A percentile compares a stretch with the other conserved stretches of the same genome.
Conservation (phyloP, 352 stramenopile species). For the Lagenidium sp. region DNA sequence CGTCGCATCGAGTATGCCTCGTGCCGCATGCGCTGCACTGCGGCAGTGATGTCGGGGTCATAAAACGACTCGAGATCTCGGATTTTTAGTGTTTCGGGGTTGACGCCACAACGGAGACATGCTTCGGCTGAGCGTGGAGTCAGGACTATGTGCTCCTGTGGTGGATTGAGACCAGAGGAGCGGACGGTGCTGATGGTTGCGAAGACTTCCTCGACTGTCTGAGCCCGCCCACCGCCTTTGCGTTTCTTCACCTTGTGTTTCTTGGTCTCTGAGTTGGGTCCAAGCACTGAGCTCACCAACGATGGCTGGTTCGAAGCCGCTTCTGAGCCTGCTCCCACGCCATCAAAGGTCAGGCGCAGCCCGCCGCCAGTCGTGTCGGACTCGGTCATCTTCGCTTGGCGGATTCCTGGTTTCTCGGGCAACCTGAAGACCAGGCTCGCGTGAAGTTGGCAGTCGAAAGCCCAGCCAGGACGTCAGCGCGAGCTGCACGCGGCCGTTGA, state of each 20-base stretch:
- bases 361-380: too few species aligned
- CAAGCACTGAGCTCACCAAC: neutral
- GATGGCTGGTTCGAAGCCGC: neutral
- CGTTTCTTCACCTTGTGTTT: conserved; percentile 52
- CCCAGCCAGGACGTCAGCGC: too few species aligned
- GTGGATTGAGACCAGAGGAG: conserved; percentile 59
- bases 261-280: conserved; percentile 10
- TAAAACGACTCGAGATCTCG: conserved; percentile 90
- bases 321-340: neutral
- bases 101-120: conserved; percentile 87
- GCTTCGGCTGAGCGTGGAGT: conserved; percentile 84
- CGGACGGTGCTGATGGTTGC: conserved; percentile 62
- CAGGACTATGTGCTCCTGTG: conserved; percentile 69
- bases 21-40: conserved; percentile 88
- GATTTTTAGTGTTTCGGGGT: conserved; percentile 89
- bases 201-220: conserved; percentile 75
- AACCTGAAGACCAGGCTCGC: too few species aligned
- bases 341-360: conserved; percentile 9
- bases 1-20: conserved; percentile 89
- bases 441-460: too few species aligned
- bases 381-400: too few species aligned
- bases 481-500: too few species aligned
- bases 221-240: conserved; percentile 33
- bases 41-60: conserved; percentile 64
- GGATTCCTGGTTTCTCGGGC: too few species aligned